Conservation (phyloP, 176 grass and related monocot genomes). For the Hsuehochloa calcarea region DNA sequence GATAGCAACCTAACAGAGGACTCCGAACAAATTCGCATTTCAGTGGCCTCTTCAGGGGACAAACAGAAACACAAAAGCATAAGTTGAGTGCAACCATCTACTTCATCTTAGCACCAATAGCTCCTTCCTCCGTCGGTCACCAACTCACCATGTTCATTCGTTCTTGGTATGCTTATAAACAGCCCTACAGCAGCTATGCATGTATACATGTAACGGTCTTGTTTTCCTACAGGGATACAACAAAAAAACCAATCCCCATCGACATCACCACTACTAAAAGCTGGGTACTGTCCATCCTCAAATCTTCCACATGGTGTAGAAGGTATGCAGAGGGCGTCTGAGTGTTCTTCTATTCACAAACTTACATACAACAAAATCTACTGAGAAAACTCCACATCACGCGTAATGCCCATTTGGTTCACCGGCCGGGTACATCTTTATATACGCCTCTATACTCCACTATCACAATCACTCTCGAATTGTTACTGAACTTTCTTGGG, state of each 20-base stretch:
- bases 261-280: background rate
- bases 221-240: conserved; percentile 28
- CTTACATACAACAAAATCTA: conserved; percentile 5
- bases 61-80: background rate
- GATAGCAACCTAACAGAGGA: background rate
- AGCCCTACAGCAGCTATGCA: background rate
- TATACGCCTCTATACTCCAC: background rate
- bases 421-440: background rate
- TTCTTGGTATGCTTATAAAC: background rate
- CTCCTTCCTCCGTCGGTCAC: background rate
- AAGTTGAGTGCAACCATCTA: background rate
- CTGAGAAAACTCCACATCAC: background rate
- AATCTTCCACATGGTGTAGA: conserved; percentile 25
- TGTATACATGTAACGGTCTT: conserved; percentile 11
- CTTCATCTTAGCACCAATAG: background rate
- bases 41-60: background rate
- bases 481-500: conserved; percentile 35
- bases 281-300: background rate
- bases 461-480: conserved; percentile 9
- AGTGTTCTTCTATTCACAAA: conserved; percentile 38
- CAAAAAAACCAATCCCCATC: conserved; percentile 38
- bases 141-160: background rate
- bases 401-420: background rate
- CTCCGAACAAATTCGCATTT: background rate
- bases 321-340: background rate